Evolutionary conservation across 768 basidiomycete genomes (phyloP).

Genomic region (Candolleomyces eurysporus): DNA sequence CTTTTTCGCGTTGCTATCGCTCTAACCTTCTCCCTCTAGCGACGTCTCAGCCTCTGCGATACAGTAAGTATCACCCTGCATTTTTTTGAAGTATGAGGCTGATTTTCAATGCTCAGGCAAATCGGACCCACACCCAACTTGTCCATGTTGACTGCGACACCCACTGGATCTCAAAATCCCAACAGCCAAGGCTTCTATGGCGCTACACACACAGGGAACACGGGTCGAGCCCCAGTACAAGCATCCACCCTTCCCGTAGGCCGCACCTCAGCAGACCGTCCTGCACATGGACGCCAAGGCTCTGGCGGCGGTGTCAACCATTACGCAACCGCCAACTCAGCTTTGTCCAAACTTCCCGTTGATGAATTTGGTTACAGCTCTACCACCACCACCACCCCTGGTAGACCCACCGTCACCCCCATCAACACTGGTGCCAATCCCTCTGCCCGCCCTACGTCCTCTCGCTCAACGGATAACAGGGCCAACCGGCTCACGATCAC

Average conservation of each 20-base stretch:
- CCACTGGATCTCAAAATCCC: not conserved
- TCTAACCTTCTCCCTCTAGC: not conserved
- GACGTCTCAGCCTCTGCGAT: not conserved
- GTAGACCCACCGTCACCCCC: not conserved
- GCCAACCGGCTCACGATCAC: conserved; percentile 39
- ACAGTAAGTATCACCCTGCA: not conserved
- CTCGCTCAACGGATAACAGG: conserved; percentile 11
- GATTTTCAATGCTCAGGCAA: conserved; percentile 30
- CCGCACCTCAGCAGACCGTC: not conserved
- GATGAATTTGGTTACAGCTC: conserved; percentile 1
- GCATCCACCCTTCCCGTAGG: conserved; percentile 8
- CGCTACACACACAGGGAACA: not conserved
- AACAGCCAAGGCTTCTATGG: conserved; percentile 7
- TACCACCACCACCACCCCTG: not conserved
- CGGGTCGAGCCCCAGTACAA: conserved; percentile 1
- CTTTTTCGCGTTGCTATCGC: conserved; percentile 18
- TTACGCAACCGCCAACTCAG: not conserved
- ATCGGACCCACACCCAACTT: conserved; percentile 47
- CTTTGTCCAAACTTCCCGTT: not conserved
- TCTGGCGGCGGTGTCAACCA: not conserved
- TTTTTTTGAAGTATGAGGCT: not conserved
- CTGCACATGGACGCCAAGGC: not conserved
- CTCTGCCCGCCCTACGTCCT: not conserved
- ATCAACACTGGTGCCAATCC: not conserved
- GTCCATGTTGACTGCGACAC: conserved; percentile 34